Evolutionary conservation across 139 green algal genomes (phyloP).

Genomic region (Chlorella sp.): DNA sequence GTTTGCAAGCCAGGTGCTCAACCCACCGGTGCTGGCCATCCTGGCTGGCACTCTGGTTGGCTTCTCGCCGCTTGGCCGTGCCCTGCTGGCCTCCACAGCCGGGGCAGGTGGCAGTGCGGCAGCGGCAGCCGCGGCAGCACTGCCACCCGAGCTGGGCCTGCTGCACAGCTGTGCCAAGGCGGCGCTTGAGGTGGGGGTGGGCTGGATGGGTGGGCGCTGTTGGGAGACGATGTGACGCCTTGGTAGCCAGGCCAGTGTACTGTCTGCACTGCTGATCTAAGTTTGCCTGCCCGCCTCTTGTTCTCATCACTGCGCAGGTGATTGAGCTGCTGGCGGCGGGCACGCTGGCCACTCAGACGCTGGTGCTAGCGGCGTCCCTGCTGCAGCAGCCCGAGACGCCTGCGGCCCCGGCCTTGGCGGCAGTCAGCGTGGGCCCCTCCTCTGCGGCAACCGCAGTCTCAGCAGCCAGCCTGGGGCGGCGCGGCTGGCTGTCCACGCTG

Average conservation of each 20-base stretch:
- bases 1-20: slow-evolving; percentile 51
- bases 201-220: too few relatives aligned
- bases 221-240: too few relatives aligned
- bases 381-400: slow-evolving; percentile 36
- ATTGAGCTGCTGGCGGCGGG: slow-evolving; percentile 60
- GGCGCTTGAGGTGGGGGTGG: slow-evolving; percentile 49
- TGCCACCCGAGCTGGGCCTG: slow-evolving; percentile 56
- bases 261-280: too few relatives aligned
- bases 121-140: neutral
- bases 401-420: neutral
- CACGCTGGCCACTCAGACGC: slow-evolving; percentile 63
- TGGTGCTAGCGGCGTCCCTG: slow-evolving; percentile 75
- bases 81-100: slow-evolving; percentile 45
- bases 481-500: slow-evolving; percentile 23
- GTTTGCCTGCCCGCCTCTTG: neutral
- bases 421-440: neutral
- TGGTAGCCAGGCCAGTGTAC: too few relatives aligned
- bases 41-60: slow-evolving; percentile 61
- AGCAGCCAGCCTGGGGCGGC: neutral
- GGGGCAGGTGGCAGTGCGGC: neutral
- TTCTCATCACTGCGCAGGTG: neutral
- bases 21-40: slow-evolving; percentile 69
- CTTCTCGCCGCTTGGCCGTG: slow-evolving; percentile 52
- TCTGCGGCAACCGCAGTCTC: slow-evolving; percentile 1
- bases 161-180: slow-evolving; percentile 34